Evolutionary conservation across 768 basidiomycete species (phyloP).

Genomic region (Russula virescens): DNA sequence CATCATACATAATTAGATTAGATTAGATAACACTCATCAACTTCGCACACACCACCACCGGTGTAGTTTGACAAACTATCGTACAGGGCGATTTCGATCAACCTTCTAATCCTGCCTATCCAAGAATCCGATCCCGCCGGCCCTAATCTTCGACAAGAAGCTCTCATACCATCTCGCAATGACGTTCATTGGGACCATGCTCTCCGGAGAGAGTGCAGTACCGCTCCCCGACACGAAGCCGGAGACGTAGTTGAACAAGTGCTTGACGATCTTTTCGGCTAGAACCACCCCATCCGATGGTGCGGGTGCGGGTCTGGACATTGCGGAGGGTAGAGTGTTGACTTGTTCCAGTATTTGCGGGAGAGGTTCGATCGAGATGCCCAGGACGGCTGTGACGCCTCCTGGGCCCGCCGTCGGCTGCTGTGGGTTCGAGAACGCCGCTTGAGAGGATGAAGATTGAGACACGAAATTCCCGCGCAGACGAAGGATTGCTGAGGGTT

Average conservation of each 20-base stretch:
- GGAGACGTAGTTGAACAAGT: conserved; percentile 70
- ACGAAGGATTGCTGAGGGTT: conserved; percentile 85
- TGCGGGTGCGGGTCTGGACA: conserved; percentile 28
- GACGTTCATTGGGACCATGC: conserved; percentile 54
- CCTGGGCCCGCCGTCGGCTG: conserved; percentile 26
- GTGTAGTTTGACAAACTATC: no score
- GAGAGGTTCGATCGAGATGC: conserved; percentile 76
- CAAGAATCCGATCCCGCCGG: conserved; percentile 57
- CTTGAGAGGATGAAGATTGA: conserved; percentile 29
- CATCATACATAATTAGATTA: background rate
- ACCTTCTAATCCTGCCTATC: conserved; percentile 35
- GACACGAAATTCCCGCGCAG: conserved; percentile 59
- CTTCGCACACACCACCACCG: no score
- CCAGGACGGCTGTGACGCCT: conserved; percentile 62
- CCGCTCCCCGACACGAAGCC: conserved; percentile 45
- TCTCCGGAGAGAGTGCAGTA: conserved; percentile 42
- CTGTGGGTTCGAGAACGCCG: conserved; percentile 29
- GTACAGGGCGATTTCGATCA: no score
- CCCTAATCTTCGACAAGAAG: conserved; percentile 53
- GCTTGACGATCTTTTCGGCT: conserved; percentile 65
- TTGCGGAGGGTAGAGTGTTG: conserved; percentile 37
- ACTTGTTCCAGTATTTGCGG: conserved; percentile 54
- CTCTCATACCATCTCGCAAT: conserved; percentile 69
- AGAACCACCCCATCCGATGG: conserved; percentile 45
- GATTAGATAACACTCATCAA: conserved; percentile 13